Evolutionary conservation across 345 rosid species (phyloP).

Genomic region (Durio zibethinus): DNA sequence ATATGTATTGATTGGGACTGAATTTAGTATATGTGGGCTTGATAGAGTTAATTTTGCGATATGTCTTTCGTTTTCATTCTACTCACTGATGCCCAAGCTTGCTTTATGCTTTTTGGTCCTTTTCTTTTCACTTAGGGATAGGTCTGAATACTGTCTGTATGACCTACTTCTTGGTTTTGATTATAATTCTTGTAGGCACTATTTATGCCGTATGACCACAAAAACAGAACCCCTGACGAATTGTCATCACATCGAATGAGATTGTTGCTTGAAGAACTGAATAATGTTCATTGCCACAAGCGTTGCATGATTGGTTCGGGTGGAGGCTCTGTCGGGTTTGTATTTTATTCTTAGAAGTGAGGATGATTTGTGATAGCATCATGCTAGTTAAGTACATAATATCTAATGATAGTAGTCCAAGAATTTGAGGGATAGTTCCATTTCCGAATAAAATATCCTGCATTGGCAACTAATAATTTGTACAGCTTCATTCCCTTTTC

Average conservation of each 20-base stretch:
- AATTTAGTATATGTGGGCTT: not conserved
- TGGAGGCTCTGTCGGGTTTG: constrained; percentile 98
- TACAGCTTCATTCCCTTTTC: not conserved
- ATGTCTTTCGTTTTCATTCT: not conserved
- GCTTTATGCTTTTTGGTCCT: constrained; percentile 1
- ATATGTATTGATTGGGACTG: not conserved
- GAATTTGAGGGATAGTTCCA: not conserved
- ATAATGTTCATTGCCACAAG: constrained; percentile 64
- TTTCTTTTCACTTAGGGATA: constrained; percentile 8
- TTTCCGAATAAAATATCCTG: not conserved
- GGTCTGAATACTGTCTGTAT: constrained; percentile 1
- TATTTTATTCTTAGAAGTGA: constrained; percentile 15
- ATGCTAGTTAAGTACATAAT: not conserved
- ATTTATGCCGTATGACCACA: constrained; percentile 98
- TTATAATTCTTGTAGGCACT: constrained; percentile 54
- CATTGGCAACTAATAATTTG: not conserved
- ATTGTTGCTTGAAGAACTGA: constrained; percentile 65
- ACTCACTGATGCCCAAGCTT: not conserved
- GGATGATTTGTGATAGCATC: not conserved
- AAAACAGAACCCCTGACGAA: constrained; percentile 77
- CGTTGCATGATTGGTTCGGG: constrained; percentile 92
- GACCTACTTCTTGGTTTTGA: constrained; percentile 9
- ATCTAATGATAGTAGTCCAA: not conserved
- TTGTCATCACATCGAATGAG: constrained; percentile 56
- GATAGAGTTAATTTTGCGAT: not conserved